Evolutionary conservation across 176 grass and related monocot genomes (phyloP).

Genomic region (Secale cereale): DNA sequence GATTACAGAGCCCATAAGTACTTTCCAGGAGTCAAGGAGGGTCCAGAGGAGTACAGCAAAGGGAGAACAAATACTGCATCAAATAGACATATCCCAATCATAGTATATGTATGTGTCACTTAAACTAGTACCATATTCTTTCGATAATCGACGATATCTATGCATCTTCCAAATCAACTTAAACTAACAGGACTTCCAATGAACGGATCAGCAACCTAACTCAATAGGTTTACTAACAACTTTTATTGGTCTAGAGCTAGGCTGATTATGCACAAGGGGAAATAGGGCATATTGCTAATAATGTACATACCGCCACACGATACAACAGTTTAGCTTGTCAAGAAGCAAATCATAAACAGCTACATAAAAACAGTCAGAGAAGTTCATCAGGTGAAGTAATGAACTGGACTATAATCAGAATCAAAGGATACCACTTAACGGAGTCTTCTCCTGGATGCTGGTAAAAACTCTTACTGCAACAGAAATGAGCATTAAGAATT

Average conservation of each 20-base stretch:
- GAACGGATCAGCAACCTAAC: neutral
- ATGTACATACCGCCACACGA: neutral
- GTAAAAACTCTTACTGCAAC: constrained; percentile 94
- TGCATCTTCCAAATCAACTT: constrained; percentile 13
- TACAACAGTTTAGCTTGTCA: neutral
- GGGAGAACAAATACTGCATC: neutral
- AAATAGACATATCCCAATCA: neutral
- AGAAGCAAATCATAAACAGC: neutral
- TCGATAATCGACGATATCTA: neutral
- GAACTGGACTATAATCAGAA: constrained; percentile 18
- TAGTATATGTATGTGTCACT: neutral
- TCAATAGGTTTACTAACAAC: neutral
- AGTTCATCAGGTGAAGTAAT: constrained; percentile 15
- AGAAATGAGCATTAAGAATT: constrained; percentile 15
- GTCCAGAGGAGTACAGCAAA: neutral
- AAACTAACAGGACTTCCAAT: neutral
- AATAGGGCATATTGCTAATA: neutral
- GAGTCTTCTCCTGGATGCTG: constrained; percentile 91
- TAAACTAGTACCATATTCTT: neutral
- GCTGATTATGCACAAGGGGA: neutral
- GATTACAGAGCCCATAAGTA: constrained; percentile 76
- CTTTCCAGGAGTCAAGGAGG: constrained; percentile 66
- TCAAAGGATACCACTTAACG: constrained; percentile 85
- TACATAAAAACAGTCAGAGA: neutral
- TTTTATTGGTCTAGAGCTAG: neutral